These are phyloP conservation scores for Clonostachys solani DNA, from an alignment of 2,329 filamentous ascomycete genomes.

Conservation along the genomic window DNA sequence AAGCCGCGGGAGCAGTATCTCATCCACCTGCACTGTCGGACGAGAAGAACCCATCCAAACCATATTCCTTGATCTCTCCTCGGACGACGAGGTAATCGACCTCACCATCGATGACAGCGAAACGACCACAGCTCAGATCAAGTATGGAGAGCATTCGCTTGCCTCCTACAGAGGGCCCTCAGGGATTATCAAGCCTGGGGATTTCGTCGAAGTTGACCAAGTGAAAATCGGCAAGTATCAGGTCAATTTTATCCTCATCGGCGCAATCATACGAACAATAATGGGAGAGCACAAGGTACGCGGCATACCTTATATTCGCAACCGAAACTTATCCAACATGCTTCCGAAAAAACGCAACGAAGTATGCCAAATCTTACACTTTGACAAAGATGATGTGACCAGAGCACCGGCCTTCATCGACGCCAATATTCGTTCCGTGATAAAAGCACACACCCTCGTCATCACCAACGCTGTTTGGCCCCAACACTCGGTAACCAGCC, in stretches of 20 bases:
- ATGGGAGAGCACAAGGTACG: conserved; percentile 20
- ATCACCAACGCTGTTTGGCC: conserved; percentile 53
- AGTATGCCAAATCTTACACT: conserved; percentile 27
- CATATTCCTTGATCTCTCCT: conserved; percentile 1
- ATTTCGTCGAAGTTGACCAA: conserved; percentile 19
- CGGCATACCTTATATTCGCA: conserved; percentile 31
- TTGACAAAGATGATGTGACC: conserved; percentile 30
- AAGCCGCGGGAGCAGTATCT: too few species aligned
- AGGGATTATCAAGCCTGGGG: conserved; percentile 10
- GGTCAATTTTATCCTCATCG: conserved; percentile 35
- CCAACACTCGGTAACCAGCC: conserved; percentile 14
- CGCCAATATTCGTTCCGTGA: conserved; percentile 29
- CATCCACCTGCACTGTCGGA: too few species aligned
- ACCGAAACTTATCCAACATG: conserved; percentile 24
- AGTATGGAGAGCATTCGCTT: conserved; percentile 13
- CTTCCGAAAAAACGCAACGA: conserved; percentile 36
- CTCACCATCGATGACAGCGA: conserved; percentile 18
- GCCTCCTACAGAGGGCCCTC: conserved; percentile 6
- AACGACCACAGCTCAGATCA: conserved; percentile 5
- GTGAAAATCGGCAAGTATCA: conserved; percentile 11
- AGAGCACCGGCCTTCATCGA: conserved; percentile 37
- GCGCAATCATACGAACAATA: conserved; percentile 26
- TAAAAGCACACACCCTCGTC: conserved; percentile 33
- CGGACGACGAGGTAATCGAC: conserved; percentile 21
- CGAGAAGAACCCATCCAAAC: too few species aligned